Conservation (phyloP, 2,329 filamentous ascomycete genomes). For the Daldinia eschscholtzii region DNA sequence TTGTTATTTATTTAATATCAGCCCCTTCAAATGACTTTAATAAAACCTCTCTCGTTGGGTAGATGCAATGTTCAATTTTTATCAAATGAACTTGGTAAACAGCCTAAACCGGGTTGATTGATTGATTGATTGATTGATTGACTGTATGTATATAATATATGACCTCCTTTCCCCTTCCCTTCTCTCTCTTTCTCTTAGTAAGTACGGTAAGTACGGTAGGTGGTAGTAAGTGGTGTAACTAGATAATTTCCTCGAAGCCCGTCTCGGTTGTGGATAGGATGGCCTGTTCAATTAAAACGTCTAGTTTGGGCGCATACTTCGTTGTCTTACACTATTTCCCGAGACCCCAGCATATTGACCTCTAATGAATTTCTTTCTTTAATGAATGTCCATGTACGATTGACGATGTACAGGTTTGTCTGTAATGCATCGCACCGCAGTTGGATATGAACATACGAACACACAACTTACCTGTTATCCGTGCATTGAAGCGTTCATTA, state of each 20-base stretch:
- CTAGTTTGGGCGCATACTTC: conserved; percentile 16
- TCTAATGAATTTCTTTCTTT: neutral
- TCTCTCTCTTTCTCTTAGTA: neutral
- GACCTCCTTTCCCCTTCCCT: neutral
- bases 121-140: too few relatives aligned
- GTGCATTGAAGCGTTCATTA: neutral
- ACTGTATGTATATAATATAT: conserved; percentile 5
- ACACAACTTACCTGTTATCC: neutral
- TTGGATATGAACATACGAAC: conserved; percentile 8
- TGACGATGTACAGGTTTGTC: neutral
- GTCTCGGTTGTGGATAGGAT: conserved; percentile 18
- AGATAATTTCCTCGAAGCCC: conserved; percentile 22
- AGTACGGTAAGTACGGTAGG: too few relatives aligned
- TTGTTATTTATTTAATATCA: conserved; percentile 15
- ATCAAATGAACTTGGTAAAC: conserved; percentile 31
- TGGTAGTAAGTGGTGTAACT: conserved; percentile 16
- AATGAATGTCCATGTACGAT: neutral
- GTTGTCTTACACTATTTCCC: conserved; percentile 35
- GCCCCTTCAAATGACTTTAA: neutral
- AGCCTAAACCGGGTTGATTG: conserved; percentile 32
- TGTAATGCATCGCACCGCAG: conserved; percentile 13
- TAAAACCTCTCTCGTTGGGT: conserved; percentile 16
- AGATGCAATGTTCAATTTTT: conserved; percentile 22
- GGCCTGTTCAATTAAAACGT: conserved; percentile 17
- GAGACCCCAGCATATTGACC: conserved; percentile 15